phyloP scores from a whole-genome alignment of 768 basidiomycete genomes.

The Antrodiella citrinella region DNA sequence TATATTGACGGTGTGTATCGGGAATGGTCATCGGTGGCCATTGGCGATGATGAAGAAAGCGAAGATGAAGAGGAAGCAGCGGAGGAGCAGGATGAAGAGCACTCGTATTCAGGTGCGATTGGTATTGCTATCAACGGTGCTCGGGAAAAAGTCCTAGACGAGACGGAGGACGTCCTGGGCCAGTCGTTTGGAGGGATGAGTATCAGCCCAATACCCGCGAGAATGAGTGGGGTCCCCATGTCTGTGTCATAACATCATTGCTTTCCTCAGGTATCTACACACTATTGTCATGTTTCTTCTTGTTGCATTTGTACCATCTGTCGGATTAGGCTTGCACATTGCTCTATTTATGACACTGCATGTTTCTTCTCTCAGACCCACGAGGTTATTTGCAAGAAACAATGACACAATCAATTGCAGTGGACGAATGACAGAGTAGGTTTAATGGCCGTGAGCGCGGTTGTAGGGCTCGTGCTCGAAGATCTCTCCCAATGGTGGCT shows the following conservation, averaged over 20 bases:
- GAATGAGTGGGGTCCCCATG: slow-evolving; percentile 3
- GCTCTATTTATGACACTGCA: neutral
- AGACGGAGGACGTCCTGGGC: slow-evolving; percentile 48
- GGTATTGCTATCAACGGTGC: slow-evolving; percentile 17
- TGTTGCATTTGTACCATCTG: neutral
- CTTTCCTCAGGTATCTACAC: no score
- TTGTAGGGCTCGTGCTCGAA: slow-evolving; percentile 49
- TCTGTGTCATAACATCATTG: slow-evolving; percentile 6
- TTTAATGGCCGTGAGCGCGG: slow-evolving; percentile 3
- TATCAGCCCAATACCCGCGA: slow-evolving; percentile 55
- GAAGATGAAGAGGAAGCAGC: slow-evolving; percentile 48
- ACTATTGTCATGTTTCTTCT: slow-evolving; percentile 1
- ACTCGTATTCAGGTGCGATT: slow-evolving; percentile 4
- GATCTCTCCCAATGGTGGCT: slow-evolving; percentile 58
- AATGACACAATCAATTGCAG: neutral
- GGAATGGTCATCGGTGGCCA: slow-evolving; percentile 81
- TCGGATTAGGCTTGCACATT: neutral
- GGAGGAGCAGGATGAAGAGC: slow-evolving; percentile 20
- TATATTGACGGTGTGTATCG: slow-evolving; percentile 84
- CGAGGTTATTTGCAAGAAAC: no score
- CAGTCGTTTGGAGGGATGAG: slow-evolving; percentile 75
- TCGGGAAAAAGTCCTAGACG: slow-evolving; percentile 13
- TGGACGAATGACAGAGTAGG: neutral
- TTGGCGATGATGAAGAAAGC: slow-evolving; percentile 59
- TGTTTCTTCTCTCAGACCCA: no score